Evolutionary conservation across 805 yeast species (phyloP), one percentile per base, ranked within the genome.

Genomic region (Monosporozyma aquatica): DNA sequence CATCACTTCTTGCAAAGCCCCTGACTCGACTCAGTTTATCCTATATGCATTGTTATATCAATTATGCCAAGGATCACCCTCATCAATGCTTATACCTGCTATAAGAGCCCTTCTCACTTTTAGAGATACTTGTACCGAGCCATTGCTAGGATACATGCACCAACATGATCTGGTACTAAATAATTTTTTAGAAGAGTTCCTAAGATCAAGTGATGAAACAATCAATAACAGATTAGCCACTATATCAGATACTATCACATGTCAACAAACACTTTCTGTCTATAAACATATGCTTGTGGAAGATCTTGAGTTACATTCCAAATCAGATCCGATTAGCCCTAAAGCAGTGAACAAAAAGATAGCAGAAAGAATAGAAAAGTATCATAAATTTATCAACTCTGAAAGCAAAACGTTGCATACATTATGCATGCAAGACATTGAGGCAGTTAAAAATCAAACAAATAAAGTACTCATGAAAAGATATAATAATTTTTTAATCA

Each of bases 401-500:
- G 39, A 37, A 26, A 11, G 28, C 14, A 13, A 15, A 17, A 26
- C 23, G 9, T 23, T 37, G 9, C 25, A 17, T 10, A 26, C 11
- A 1, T 13, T 10, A 4, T 11, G 25, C 14, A 25, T 18, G 6
- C 22, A 26, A 18, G 39, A 25, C 13, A 22, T 17, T 10, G n/a
- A 10, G n/a, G 13, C 15, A 2, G 17, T 26, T 14, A 20, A 13
- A 11, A 21, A 5, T 6, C 20, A 37, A 6, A 18, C 14, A 4
- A 26, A 22, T 34, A 17, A 32, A 18, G 18, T 26, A 3, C 14
- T 14, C 18, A 14, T n/a, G 17, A 40, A 33, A 33, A 23, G 10
- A 11, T 40, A 22, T 25, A 40, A 32, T 13, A 40, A 34, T 25
- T 33, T 17, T n/a, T 25, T 34, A 2, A 40, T 27, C 13, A 29